Conservation (phyloP, 805 yeast genomes). For the Teunomyces barrocoloradensis region DNA sequence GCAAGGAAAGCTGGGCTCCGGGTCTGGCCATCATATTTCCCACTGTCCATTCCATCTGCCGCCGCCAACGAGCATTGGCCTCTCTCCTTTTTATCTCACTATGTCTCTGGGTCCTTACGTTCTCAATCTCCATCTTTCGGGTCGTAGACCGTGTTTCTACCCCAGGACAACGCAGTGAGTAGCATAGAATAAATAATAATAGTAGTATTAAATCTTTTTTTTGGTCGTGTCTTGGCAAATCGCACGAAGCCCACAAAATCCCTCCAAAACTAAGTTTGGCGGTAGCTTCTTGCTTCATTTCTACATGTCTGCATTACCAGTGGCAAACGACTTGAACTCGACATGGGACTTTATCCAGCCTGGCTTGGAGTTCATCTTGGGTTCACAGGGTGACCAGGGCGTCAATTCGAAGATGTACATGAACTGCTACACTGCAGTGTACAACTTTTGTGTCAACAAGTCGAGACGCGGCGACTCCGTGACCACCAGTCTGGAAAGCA, state of each 20-base stretch:
- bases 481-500: slow-evolving; percentile 17
- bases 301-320: slow-evolving; percentile 36
- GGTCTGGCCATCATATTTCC: slow-evolving; percentile 23
- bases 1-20: slow-evolving; percentile 6
- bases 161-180: slow-evolving; percentile 1
- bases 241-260: not conserved
- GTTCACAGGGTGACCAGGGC: slow-evolving; percentile 63
- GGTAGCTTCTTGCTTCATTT: not conserved
- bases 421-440: slow-evolving; percentile 88
- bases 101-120: slow-evolving; percentile 81
- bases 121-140: slow-evolving; percentile 76
- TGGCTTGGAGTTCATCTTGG: slow-evolving; percentile 66
- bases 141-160: slow-evolving; percentile 64
- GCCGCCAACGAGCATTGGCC: slow-evolving; percentile 73
- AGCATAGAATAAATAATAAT: not conserved
- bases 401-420: slow-evolving; percentile 72
- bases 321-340: slow-evolving; percentile 59
- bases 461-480: slow-evolving; percentile 42
- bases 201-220: no score
- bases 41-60: slow-evolving; percentile 57
- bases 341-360: slow-evolving; percentile 83
- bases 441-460: slow-evolving; percentile 86
- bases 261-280: not conserved
- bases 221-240: not conserved
- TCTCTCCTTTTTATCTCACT: slow-evolving; percentile 75